A percentile compares a stretch with the other conserved stretches of the same genome.
Evolutionary conservation across 164 flowering plant species (phyloP).

Genomic region (Aristolochia fimbriata): DNA sequence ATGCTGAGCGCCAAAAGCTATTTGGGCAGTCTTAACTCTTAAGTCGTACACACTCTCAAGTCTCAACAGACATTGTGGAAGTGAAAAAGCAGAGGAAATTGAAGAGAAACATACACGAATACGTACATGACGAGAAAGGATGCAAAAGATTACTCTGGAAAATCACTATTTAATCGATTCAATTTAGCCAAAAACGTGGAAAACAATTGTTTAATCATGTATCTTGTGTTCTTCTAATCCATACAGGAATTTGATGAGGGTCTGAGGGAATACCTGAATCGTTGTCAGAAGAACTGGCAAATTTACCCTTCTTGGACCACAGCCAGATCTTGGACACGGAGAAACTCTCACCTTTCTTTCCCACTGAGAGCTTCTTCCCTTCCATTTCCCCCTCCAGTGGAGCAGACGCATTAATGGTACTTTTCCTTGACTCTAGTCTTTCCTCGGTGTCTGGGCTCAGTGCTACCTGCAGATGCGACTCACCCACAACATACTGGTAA

Average conservation of each 20-base stretch:
- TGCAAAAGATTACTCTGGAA: background rate
- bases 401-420: conserved; percentile 13
- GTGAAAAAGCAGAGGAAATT: background rate
- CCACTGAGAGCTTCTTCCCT: conserved; percentile 40
- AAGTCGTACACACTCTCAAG: too few relatives aligned
- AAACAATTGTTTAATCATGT: conserved; percentile 9
- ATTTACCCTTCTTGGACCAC: conserved; percentile 63
- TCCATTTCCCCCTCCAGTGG: conserved; percentile 31
- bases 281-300: conserved; percentile 22
- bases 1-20: too few relatives aligned
- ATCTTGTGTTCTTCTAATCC: conserved; percentile 18
- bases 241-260: conserved; percentile 17
- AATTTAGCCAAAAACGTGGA: background rate
- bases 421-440: conserved; percentile 12
- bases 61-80: background rate
- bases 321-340: conserved; percentile 91
- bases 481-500: conserved; percentile 58
- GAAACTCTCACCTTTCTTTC: conserved; percentile 65
- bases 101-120: background rate
- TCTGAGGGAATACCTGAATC: conserved; percentile 12
- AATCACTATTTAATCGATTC: background rate
- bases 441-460: conserved; percentile 5
- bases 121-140: background rate
- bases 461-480: conserved; percentile 39
- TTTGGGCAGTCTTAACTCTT: too few relatives aligned